Conservation (phyloP, 148 eudicot species). For the Suaeda aralocaspica region DNA sequence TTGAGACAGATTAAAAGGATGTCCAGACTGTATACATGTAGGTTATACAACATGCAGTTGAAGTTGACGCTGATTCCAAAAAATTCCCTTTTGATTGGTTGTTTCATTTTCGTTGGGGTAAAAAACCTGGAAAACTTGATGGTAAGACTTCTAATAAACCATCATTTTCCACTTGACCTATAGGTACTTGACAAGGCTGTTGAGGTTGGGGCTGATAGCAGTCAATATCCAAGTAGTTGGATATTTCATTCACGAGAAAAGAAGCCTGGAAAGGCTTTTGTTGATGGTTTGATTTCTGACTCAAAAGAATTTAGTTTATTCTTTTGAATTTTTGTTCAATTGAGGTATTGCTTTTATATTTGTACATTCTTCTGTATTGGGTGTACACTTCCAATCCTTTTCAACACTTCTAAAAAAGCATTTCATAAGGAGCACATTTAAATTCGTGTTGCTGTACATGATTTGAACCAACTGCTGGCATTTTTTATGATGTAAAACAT, state of each 20-base stretch:
- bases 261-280: constrained; percentile 90
- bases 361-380: background rate
- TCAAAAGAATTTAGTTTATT: constrained; percentile 7
- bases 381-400: background rate
- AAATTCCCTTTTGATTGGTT: constrained; percentile 82
- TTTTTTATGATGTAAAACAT: background rate
- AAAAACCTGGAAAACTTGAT: constrained; percentile 72
- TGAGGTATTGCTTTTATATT: background rate
- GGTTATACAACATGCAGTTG: constrained; percentile 71
- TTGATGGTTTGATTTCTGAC: constrained; percentile 85
- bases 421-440: background rate
- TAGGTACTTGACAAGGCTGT: constrained; percentile 89
- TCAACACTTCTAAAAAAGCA: background rate
- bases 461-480: background rate
- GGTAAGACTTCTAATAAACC: constrained; percentile 52
- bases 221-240: constrained; percentile 87
- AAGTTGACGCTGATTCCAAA: constrained; percentile 77
- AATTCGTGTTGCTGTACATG: background rate
- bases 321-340: background rate
- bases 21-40: constrained; percentile 48
- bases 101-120: constrained; percentile 97
- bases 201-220: constrained; percentile 90
- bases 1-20: constrained; percentile 30
- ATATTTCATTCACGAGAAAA: constrained; percentile 89
- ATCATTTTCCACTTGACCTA: constrained; percentile 38